Percentiles rank a stretch among this genome's conserved stretches.
phyloP scores from a whole-genome alignment of 805 yeast species.

The Tetrapisispora taiwanensis region DNA sequence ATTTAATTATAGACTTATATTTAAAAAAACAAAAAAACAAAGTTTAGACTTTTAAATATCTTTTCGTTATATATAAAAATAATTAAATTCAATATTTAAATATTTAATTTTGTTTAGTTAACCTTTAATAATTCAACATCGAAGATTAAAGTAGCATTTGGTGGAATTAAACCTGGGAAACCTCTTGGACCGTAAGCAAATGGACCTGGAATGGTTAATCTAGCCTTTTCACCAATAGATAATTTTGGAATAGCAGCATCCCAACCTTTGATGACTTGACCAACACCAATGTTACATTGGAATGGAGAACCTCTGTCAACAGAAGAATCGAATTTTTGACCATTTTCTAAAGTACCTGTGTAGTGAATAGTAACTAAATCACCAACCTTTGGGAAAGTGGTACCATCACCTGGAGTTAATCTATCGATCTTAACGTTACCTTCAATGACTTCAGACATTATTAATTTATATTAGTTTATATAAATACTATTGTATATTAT shows the following conservation, averaged over 20 bases:
- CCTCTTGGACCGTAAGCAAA: slow-evolving; percentile 94
- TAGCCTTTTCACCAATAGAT: slow-evolving; percentile 87
- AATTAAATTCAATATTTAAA: too few species aligned
- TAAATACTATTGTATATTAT: neutral
- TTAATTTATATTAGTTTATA: neutral
- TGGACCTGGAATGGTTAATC: slow-evolving; percentile 83
- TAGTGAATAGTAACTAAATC: slow-evolving; percentile 90
- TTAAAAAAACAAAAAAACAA: too few species aligned
- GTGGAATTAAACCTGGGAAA: slow-evolving; percentile 94
- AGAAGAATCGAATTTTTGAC: slow-evolving; percentile 92
- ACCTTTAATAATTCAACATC: slow-evolving; percentile 61
- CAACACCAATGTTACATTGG: slow-evolving; percentile 89
- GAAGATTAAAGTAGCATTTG: slow-evolving; percentile 84
- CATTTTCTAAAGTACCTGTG: slow-evolving; percentile 90
- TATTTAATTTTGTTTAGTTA: slow-evolving; percentile 21
- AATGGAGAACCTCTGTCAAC: slow-evolving; percentile 92
- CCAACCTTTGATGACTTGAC: slow-evolving; percentile 96
- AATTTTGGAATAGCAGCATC: slow-evolving; percentile 88
- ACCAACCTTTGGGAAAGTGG: slow-evolving; percentile 76
- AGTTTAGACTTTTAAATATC: too few species aligned
- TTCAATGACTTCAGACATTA: slow-evolving; percentile 30
- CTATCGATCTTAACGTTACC: slow-evolving; percentile 33
- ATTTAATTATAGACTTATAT: neutral
- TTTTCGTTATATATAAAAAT: neutral
- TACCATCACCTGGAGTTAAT: slow-evolving; percentile 61